Percentiles rank a stretch among this genome's conserved stretches.
These are phyloP conservation scores for Mortierella sp. DNA, from an alignment of 371 early-diverging fungal species.

Conservation along the genomic window DNA sequence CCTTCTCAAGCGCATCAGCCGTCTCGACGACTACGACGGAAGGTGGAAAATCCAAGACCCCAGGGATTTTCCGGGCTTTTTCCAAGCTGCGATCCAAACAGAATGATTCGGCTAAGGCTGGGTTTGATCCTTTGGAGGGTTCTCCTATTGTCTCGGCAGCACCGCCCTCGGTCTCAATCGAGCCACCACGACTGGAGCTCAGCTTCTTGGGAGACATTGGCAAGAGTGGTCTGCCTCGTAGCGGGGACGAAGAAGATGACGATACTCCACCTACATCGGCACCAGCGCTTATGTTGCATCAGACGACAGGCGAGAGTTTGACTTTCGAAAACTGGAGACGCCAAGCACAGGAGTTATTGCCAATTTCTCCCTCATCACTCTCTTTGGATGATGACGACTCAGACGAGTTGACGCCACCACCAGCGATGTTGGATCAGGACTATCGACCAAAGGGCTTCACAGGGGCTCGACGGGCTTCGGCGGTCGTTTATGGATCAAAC, in stretches of 20 bases:
- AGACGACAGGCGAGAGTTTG: background rate
- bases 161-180: slow-evolving; percentile 31
- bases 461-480: slow-evolving; percentile 36
- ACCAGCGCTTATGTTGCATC: slow-evolving; percentile 23
- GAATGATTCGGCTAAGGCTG: slow-evolving; percentile 11
- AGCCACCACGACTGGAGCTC: slow-evolving; percentile 42
- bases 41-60: slow-evolving; percentile 29
- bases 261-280: slow-evolving; percentile 17
- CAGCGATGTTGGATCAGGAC: background rate
- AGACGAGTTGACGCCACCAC: background rate
- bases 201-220: slow-evolving; percentile 27
- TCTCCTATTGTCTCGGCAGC: background rate
- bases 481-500: slow-evolving; percentile 19
- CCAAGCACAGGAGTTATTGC: slow-evolving; percentile 23
- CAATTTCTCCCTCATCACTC: background rate
- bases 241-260: background rate
- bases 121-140: too few relatives aligned
- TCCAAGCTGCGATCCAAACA: slow-evolving; percentile 44
- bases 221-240: slow-evolving; percentile 2
- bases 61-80: slow-evolving; percentile 41
- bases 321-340: slow-evolving; percentile 23
- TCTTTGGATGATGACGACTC: too few relatives aligned
- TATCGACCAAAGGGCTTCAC: slow-evolving; percentile 27
- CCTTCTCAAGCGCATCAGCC: slow-evolving; percentile 33
- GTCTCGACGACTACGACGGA: slow-evolving; percentile 5